Percentiles rank a stretch among this genome's conserved stretches.
phyloP scores from a whole-genome alignment of 768 basidiomycete species.

The Pulveroboletus frians region DNA sequence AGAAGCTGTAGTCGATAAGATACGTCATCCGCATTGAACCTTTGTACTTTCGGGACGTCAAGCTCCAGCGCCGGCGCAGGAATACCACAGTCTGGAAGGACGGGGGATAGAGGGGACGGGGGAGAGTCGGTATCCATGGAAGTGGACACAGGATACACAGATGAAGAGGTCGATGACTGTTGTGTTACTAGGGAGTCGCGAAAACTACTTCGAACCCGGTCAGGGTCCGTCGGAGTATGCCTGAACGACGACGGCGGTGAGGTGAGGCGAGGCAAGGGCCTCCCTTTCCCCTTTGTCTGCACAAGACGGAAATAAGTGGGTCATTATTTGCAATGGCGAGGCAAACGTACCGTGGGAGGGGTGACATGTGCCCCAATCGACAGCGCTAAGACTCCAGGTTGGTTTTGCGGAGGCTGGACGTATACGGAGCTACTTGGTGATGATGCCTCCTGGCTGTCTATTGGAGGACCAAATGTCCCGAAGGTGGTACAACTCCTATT shows the following conservation, averaged over 20 bases:
- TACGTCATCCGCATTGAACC: conserved; percentile 70
- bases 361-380: conserved; percentile 11
- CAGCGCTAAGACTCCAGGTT: conserved; percentile 6
- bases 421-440: neutral
- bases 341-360: conserved; percentile 20
- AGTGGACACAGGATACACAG: conserved; percentile 71
- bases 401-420: conserved; percentile 6
- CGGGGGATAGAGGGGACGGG: conserved; percentile 55
- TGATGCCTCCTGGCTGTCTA: conserved; percentile 11
- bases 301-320: conserved; percentile 13
- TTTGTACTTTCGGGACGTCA: conserved; percentile 45
- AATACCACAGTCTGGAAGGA: conserved; percentile 37
- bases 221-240: conserved; percentile 21
- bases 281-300: conserved; percentile 33
- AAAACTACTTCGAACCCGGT: conserved; percentile 50
- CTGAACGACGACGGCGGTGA: conserved; percentile 33
- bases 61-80: conserved; percentile 45
- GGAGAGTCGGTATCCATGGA: conserved; percentile 62
- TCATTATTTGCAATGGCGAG: conserved; percentile 7
- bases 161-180: conserved; percentile 65
- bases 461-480: conserved; percentile 22
- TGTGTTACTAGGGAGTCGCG: conserved; percentile 55
- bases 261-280: conserved; percentile 34
- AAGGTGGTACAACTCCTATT: conserved; percentile 26
- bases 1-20: conserved; percentile 79